Base-by-base conservation (phyloP, 257 asterid genomes). In the Jacaranda mimosifolia region DNA sequence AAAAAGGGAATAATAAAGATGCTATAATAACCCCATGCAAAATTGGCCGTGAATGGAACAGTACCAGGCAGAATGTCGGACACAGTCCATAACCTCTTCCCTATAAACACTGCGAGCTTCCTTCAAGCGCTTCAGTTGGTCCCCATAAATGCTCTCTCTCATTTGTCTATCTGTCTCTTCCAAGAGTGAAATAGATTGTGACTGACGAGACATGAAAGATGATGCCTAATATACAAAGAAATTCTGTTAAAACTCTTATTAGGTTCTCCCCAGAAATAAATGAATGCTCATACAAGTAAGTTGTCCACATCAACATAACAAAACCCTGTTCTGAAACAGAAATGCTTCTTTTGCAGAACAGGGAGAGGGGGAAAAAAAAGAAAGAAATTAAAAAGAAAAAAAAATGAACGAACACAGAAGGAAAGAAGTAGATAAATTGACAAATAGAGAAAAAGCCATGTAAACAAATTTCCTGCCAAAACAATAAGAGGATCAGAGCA, bases 1-100 rank as follows among this genome's bases (percentile, higher is more conserved):
- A 56, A 42, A 56, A 40, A 13, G 17, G 14, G 7, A 26, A 62
- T 3, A 78, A 72, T 13, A 15, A 52, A 4, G 14, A 55, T 51
- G 26, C 63, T 59, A 63, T 57, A 52, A 35, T 42, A 69, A 42
- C 1, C 18, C 9, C 51, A 77, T 14, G 18, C n/a, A 39, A 64
- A 11, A 59, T 51, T 43, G 76, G 6, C 65, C 7, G 59, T 19
- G 68, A 62, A 67, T 46, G 78, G 45, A 70, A 64, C 13, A 79
- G 71, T 94, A 94, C 99, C 99, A 94, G 80, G 96, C 94, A 86
- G 94, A 91, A 84, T 91, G 98, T 86, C 99, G 85, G 84, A 92
- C 92, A 83, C 97, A 92, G 79, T 94, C 94, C 93, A 91, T 86
- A 80, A 89, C 91, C 86, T 92, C 97, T 87, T 94, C 99, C 48